Evolutionary conservation across 75 land plant genomes (phyloP), one percentile per base, ranked within the genome.

Genomic region (Isoetes taiwanensis): DNA sequence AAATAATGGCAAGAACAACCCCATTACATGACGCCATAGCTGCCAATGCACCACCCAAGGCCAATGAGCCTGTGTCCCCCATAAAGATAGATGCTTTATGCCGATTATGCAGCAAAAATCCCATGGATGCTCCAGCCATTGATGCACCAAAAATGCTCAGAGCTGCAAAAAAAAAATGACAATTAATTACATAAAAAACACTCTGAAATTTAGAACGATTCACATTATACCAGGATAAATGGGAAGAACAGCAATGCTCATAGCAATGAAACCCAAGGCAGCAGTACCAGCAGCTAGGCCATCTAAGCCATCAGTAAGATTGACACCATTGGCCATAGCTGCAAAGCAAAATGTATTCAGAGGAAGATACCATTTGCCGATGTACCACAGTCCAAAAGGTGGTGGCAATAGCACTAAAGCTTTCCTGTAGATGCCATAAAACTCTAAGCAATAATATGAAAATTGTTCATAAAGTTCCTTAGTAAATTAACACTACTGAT

Each of bases 11-110:
- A 93, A 68, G 57, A 93, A 93, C 90, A 93, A 75, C 75, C 64
- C 98, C 98, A 26, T 89, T 79, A 32, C 80, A 83, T 30, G 83
- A 71, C 64, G 96, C 98, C 98, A 93, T 93, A 28, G 95, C 83
- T 43, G 95, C 95, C 11, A 93, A 65, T 35, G 90, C 96, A 24
- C 80, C 98, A 34, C 95, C 98, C n/a, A 93, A 48, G 43, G 96
- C 98, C 57, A 93, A 62, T 19, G 85, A 75, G 40, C 98, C 98
- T 43, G 78, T 81, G 41, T 84, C 79, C 62, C 98, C 98, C 98
- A 93, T 93, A 42, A 81, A 81, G 35, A 93, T 71, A 55, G 85
- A 79, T 53, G 98, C 88, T 43, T 76, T 83, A 65, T 81, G 70
- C 32, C 81, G 67, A 42, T 91, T 91, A 52, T 91, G 97, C 50